phyloP scores from a whole-genome alignment of 2,329 filamentous ascomycete species.

The Allantophomopsis lycopodina region DNA sequence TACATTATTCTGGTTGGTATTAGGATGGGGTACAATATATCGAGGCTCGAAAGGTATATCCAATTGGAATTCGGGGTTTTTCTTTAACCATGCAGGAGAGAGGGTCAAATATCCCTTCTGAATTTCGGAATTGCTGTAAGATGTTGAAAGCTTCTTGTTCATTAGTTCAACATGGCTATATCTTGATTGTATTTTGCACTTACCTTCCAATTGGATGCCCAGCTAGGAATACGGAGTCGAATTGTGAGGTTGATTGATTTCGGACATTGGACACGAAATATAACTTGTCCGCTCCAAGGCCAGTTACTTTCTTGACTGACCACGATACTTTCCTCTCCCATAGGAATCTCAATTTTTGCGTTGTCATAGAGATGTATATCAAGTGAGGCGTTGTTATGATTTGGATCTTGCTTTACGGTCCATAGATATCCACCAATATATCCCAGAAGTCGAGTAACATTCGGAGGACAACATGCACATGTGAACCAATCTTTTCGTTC shows the following conservation, averaged over 20 bases:
- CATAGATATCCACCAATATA: slow-evolving; percentile 39
- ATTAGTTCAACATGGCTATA: background rate
- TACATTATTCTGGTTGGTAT: slow-evolving; percentile 38
- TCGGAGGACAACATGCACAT: slow-evolving; percentile 43
- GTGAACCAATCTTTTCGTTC: slow-evolving; percentile 41
- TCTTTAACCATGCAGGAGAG: slow-evolving; percentile 22
- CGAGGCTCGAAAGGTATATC: slow-evolving; percentile 30
- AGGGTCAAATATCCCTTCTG: slow-evolving; percentile 35
- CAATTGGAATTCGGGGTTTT: slow-evolving; percentile 28
- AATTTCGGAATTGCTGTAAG: slow-evolving; percentile 11
- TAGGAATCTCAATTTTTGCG: slow-evolving; percentile 26
- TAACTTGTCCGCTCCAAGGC: slow-evolving; percentile 37
- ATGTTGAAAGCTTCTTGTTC: slow-evolving; percentile 4
- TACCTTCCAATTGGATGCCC: slow-evolving; percentile 23
- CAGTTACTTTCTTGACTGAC: slow-evolving; percentile 35
- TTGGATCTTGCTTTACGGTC: slow-evolving; percentile 23
- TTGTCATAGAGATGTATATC: slow-evolving; percentile 39
- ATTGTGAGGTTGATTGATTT: slow-evolving; percentile 21
- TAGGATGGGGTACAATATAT: slow-evolving; percentile 37
- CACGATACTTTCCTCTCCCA: slow-evolving; percentile 17
- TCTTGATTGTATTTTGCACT: slow-evolving; percentile 1
- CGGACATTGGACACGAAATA: slow-evolving; percentile 25
- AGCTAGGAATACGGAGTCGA: slow-evolving; percentile 35
- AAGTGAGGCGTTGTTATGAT: slow-evolving; percentile 18
- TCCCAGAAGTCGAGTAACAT: slow-evolving; percentile 36